A percentile compares a stretch with the other conserved stretches of the same genome.
Evolutionary conservation across 352 stramenopile genomes (phyloP).

Genomic region (Hyaloperonospora arabidopsidis): DNA sequence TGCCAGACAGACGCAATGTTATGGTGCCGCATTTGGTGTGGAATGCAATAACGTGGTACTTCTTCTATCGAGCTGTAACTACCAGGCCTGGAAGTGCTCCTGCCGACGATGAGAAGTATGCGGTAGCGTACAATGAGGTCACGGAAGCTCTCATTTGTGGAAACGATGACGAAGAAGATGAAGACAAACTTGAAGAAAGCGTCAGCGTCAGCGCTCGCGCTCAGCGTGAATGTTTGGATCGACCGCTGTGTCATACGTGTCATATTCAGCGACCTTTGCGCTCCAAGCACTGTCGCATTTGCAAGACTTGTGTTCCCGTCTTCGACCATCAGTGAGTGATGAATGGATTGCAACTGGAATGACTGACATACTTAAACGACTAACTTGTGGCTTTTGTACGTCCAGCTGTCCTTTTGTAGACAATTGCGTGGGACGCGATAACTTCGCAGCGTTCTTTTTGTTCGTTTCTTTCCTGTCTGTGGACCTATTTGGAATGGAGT

Average conservation of each 20-base stretch:
- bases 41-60: slow-evolving; percentile 49
- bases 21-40: slow-evolving; percentile 58
- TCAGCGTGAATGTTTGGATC: slow-evolving; percentile 36
- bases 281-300: slow-evolving; percentile 87
- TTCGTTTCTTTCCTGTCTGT: slow-evolving; percentile 47
- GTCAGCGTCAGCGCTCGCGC: slow-evolving; percentile 15
- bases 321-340: slow-evolving; percentile 95
- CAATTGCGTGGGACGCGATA: slow-evolving; percentile 96
- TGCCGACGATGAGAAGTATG: slow-evolving; percentile 27
- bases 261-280: slow-evolving; percentile 66
- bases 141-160: slow-evolving; percentile 39
- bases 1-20: slow-evolving; percentile 47
- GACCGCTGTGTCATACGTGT: slow-evolving; percentile 77
- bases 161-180: slow-evolving; percentile 15
- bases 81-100: slow-evolving; percentile 48
- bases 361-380: slow-evolving; percentile 1
- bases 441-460: slow-evolving; percentile 89
- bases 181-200: slow-evolving; percentile 15
- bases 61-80: slow-evolving; percentile 57
- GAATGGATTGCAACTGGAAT: neutral
- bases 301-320: slow-evolving; percentile 89
- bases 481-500: slow-evolving; percentile 46
- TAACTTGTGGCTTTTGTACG: slow-evolving; percentile 8
- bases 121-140: slow-evolving; percentile 47
- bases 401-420: slow-evolving; percentile 94